Evolutionary conservation across 2,329 filamentous ascomycete species (phyloP), one percentile per base, ranked within the genome.

Genomic region (Aspergillus calidoustus): DNA sequence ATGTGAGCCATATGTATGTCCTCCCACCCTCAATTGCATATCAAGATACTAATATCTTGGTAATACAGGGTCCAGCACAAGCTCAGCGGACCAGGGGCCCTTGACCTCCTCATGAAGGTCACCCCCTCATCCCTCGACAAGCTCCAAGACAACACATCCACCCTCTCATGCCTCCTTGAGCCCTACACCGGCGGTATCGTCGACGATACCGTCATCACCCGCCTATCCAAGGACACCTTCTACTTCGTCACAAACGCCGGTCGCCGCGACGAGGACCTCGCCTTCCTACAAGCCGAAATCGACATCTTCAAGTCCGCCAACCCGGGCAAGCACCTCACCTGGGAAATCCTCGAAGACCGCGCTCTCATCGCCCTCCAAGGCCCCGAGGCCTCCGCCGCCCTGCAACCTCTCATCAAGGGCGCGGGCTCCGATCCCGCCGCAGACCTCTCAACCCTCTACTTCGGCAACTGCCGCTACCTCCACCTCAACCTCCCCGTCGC

Each of bases 241-340:
- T 97, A 97, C 79, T 88, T 98, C 61, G 95, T 99, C 64, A 96
- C 93, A 66, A 99, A 99, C 76, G 95, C 94, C 28, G 95, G 88
- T 43, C 97, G 93, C 78, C 86, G 93, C 57, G 89, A 93, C 51
- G 97, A 97, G 81, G 94, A 98, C 78, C 83, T 91, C 63, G 85
- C 83, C 55, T 98, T 93, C 77, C 80, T 99, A 22, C 82, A 82
- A 49, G 82, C 86, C 62, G 87, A 96, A 76, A 84, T 97, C 55
- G 81, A 83, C 11, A 80, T 80, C 50, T 89, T 87, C 77, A 80
- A 81, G 66, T 79, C 82, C 66, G 81, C 83, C 57, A 83, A 84
- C 64, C 80, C 71, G 17, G 73, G 74, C 67, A 79, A 57, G 48
- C 47, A 87, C 64, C 84, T 91, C 54, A 81, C 82, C 53, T 94